Base-by-base conservation (phyloP, 2,329 filamentous ascomycete genomes). In the Aspergillus sp. region DNA sequence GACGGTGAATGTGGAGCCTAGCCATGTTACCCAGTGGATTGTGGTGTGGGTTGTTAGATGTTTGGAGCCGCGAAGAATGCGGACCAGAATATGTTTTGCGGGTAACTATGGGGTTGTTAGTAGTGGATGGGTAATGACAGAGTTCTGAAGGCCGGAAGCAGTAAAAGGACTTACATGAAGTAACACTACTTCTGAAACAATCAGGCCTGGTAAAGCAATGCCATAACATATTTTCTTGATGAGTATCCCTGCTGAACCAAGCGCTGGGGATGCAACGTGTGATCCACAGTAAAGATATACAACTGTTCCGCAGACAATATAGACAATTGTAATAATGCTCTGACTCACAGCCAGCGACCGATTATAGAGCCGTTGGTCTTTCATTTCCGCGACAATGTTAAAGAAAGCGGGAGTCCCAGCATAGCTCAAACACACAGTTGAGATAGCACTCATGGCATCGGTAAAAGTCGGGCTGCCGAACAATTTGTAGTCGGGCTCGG, bases 231-330 rank as follows among this genome's bases (percentile, higher is more conserved):
- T 73, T 66, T 89, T 89, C 24, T 81, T 78, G 45, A 89, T 74
- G 0, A 80, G 66, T 1, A 67, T 67, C 2, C 79, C 78, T 3
- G 86, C 83, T 0, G 86, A 88, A 17, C 85, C 83, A 0, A 91
- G 80, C 0, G 88, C 88, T 0, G 88, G 89, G 0, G 84, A 86
- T 2, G 80, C 76, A 2, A 90, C 86, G 14, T 79, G 71, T 0
- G 77, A 73, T 0, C 88, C 88, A 4, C 83, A 84, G 65, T 82
- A 90, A 58, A 82, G 77, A 73, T 90, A 91, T 63, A 90, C 85
- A 41, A 90, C 81, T 9, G 83, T 80, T 9, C 86, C 86, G 1
- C 86, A 85, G 19, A 88, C 67, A 9, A 87, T 77, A 70, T 90
- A 90, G 49, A 90, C 77, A 23, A 74, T 69, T 0, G 83, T 84